Conservation (phyloP, 371 early-diverging fungal genomes). For the Mortierella polycephala region DNA sequence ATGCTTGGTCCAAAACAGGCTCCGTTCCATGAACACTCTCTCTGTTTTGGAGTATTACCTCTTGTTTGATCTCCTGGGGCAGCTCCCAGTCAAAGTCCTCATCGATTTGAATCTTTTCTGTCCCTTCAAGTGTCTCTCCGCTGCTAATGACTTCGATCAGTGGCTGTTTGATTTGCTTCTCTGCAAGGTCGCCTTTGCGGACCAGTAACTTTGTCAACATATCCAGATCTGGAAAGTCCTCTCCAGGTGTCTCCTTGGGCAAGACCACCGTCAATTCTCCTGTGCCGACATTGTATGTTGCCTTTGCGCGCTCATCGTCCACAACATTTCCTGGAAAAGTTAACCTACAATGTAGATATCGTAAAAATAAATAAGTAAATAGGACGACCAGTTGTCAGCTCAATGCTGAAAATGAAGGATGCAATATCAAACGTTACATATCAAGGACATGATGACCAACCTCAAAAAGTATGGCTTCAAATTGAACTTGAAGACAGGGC, state of each 20-base stretch:
- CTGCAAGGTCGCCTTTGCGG: conserved; percentile 61
- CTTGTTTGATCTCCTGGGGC: conserved; percentile 75
- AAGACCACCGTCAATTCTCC: conserved; percentile 82
- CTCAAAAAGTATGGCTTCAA: conserved; percentile 86
- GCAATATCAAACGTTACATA: neutral
- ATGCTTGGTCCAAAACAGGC: too few relatives aligned
- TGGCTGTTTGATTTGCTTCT: conserved; percentile 59
- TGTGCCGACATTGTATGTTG: conserved; percentile 81
- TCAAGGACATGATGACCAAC: conserved; percentile 47
- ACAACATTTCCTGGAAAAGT: conserved; percentile 84
- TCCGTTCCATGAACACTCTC: neutral
- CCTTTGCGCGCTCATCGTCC: conserved; percentile 88
- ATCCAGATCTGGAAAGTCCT: conserved; percentile 89
- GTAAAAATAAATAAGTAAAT: neutral
- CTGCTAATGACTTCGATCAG: conserved; percentile 76
- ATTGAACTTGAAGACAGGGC: conserved; percentile 81
- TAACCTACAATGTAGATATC: conserved; percentile 60
- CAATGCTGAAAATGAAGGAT: neutral
- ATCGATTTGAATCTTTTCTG: conserved; percentile 59
- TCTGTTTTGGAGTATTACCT: conserved; percentile 21
- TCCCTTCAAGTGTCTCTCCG: conserved; percentile 52
- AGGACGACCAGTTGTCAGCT: neutral
- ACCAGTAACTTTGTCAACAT: conserved; percentile 85
- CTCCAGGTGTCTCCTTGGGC: conserved; percentile 82
- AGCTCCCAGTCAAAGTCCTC: conserved; percentile 88